These are phyloP conservation scores for Kalanchoe fedtschenkoi DNA, from an alignment of 164 flowering plant species.

Conservation along the genomic window DNA sequence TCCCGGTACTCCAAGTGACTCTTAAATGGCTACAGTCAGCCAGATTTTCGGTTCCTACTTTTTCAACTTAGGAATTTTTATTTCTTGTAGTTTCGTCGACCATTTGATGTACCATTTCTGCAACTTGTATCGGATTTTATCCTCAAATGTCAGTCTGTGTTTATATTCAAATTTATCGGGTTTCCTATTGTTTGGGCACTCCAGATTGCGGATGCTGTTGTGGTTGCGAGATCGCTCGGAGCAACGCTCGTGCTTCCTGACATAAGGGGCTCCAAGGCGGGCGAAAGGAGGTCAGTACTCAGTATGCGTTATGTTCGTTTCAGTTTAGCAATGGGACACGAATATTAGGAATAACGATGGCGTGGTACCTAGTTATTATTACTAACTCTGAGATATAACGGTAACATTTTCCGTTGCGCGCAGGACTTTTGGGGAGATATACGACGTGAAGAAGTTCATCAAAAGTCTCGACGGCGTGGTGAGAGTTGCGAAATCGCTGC, in stretches of 20 bases:
- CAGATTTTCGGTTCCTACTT: too few relatives aligned
- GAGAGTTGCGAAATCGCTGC: conserved; percentile 41
- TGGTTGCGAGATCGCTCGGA: conserved; percentile 72
- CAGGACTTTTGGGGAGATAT: conserved; percentile 85
- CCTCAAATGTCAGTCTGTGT: too few relatives aligned
- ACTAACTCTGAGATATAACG: background rate
- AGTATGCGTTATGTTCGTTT: too few relatives aligned
- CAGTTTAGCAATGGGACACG: too few relatives aligned
- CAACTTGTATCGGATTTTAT: too few relatives aligned
- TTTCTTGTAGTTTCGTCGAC: too few relatives aligned
- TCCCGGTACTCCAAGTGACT: too few relatives aligned
- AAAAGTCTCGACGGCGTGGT: conserved; percentile 69
- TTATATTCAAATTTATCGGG: background rate
- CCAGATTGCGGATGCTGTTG: conserved; percentile 85
- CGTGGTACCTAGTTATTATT: too few relatives aligned
- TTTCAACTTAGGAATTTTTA: too few relatives aligned
- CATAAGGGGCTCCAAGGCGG: conserved; percentile 71
- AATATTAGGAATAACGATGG: too few relatives aligned
- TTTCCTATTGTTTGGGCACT: background rate
- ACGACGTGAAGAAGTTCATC: conserved; percentile 65
- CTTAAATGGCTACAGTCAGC: too few relatives aligned
- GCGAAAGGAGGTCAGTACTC: conserved; percentile 56
- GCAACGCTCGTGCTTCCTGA: conserved; percentile 93
- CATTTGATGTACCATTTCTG: too few relatives aligned
- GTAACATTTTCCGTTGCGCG: background rate